Base-by-base conservation (phyloP, 345 rosid species). In the Syzygium aqueum region DNA sequence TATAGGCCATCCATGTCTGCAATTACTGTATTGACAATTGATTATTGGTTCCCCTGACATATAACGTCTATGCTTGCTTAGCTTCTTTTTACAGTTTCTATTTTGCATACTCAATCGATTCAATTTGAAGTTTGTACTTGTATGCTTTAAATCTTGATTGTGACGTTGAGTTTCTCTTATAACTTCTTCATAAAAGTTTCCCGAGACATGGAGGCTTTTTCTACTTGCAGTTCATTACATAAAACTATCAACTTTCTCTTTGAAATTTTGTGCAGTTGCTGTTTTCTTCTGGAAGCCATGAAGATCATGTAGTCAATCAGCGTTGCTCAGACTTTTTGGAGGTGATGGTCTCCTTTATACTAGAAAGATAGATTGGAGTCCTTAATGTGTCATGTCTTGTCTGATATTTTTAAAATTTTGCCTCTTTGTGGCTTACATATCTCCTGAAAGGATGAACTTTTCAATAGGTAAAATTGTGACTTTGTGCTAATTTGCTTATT, bases 241-340 rank as follows among this genome's bases (percentile, higher is more conserved):
- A n/a, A 10, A 37, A 8, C 56, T 28, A 11, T 27, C 27, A 17
- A 61, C 63, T 40, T 51, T 40, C 37, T 63, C n/a, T 51, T 28
- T 59, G 51, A 50, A 88, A 80, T 25, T 51, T 80, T 88, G 59
- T 53, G 87, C 91, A 97, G 99, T 92, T 91, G 50, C 90, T 93
- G 67, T 90, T 93, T 88, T 91, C 95, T 16, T 91, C 93, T 86
- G 90, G 88, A 63, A 92, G 86, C 59, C 87, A 51, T 88, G 96
- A 87, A 85, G 95, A 91, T 87, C 86, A 82, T 86, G 93, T 90
- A 40, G 87, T 84, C 53, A 91, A 88, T 85, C 91, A 85, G 77
- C 95, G 93, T 88, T 92, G 52, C 89, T 50, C 91, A 87, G 99
- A 96, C 90, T 92, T 94, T 87, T 89, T 97, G 86, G 99, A 96